phyloP scores from a whole-genome alignment of 495 filamentous ascomycete genomes.

The Arthonia radiata region DNA sequence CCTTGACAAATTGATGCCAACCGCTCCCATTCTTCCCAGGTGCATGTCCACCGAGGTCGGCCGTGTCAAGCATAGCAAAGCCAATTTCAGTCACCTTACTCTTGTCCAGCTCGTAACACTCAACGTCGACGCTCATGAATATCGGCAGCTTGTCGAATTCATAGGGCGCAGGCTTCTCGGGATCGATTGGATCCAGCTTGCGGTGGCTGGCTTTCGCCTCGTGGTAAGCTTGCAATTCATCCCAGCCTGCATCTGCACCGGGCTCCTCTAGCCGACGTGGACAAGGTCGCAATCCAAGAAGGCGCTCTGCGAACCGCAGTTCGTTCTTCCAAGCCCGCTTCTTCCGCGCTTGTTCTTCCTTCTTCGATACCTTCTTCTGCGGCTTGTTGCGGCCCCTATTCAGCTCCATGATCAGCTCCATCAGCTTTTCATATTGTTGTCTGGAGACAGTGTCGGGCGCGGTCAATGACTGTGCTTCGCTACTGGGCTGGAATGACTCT shows the following conservation, averaged over 20 bases:
- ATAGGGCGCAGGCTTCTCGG: slow-evolving; percentile 15
- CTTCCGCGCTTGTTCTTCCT: slow-evolving; percentile 16
- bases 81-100: slow-evolving; percentile 61
- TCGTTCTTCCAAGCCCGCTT: too few species aligned
- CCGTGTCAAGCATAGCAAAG: slow-evolving; percentile 56
- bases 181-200: slow-evolving; percentile 12
- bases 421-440: slow-evolving; percentile 21
- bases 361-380: slow-evolving; percentile 21
- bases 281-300: not conserved
- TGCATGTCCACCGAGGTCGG: slow-evolving; percentile 21
- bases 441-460: slow-evolving; percentile 12
- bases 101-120: slow-evolving; percentile 44
- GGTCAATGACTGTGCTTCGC: slow-evolving; percentile 4
- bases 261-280: slow-evolving; percentile 3
- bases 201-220: slow-evolving; percentile 3
- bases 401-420: slow-evolving; percentile 19
- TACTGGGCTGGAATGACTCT: slow-evolving; percentile 6
- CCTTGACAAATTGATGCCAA: slow-evolving; percentile 39
- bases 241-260: slow-evolving; percentile 6
- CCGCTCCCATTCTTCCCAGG: slow-evolving; percentile 33
- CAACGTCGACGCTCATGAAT: slow-evolving; percentile 61
- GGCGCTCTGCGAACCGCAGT: too few species aligned
- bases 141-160: slow-evolving; percentile 27
- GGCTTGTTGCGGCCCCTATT: slow-evolving; percentile 20
- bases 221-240: slow-evolving; percentile 6